A percentile compares a stretch with the other conserved stretches of the same genome.
phyloP scores from a whole-genome alignment of 108 stramenopile genomes.

The Cyclotella distinguenda region DNA sequence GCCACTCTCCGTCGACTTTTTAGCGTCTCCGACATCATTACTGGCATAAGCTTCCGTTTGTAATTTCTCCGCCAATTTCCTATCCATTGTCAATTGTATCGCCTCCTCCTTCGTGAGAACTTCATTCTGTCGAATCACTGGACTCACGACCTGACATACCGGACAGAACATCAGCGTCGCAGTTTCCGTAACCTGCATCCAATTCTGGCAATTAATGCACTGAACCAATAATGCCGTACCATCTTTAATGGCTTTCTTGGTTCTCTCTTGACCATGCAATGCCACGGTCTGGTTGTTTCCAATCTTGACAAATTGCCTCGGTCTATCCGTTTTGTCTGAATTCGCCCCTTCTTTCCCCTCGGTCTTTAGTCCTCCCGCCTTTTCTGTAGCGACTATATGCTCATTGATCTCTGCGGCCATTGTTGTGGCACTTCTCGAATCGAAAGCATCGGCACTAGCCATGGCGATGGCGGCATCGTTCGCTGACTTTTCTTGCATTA shows the following conservation, averaged over 20 bases:
- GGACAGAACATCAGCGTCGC: slow-evolving; percentile 85
- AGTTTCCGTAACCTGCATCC: slow-evolving; percentile 79
- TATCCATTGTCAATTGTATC: slow-evolving; percentile 70
- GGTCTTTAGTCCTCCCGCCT: neutral
- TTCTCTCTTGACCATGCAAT: slow-evolving; percentile 67
- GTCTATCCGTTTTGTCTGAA: slow-evolving; percentile 20
- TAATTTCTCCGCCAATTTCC: slow-evolving; percentile 72
- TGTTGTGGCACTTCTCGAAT: slow-evolving; percentile 27
- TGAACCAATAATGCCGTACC: slow-evolving; percentile 72
- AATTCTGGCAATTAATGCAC: slow-evolving; percentile 75
- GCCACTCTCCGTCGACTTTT: slow-evolving; percentile 27
- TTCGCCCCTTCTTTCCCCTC: slow-evolving; percentile 1
- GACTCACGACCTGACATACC: slow-evolving; percentile 65
- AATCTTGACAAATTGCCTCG: slow-evolving; percentile 31
- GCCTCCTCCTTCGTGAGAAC: slow-evolving; percentile 62
- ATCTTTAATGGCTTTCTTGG: slow-evolving; percentile 65
- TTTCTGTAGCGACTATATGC: slow-evolving; percentile 18
- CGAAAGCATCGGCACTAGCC: slow-evolving; percentile 38
- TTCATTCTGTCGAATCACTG: slow-evolving; percentile 53
- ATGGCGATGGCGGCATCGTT: slow-evolving; percentile 54
- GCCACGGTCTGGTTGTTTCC: slow-evolving; percentile 60
- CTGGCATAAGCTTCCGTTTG: slow-evolving; percentile 72
- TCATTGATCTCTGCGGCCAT: slow-evolving; percentile 8
- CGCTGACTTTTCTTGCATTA: slow-evolving; percentile 57
- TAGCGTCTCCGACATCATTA: slow-evolving; percentile 8